Evolutionary conservation across 305 asterid genomes (phyloP), one percentile per base, ranked within the genome.

Genomic region (Ilex paraguariensis): DNA sequence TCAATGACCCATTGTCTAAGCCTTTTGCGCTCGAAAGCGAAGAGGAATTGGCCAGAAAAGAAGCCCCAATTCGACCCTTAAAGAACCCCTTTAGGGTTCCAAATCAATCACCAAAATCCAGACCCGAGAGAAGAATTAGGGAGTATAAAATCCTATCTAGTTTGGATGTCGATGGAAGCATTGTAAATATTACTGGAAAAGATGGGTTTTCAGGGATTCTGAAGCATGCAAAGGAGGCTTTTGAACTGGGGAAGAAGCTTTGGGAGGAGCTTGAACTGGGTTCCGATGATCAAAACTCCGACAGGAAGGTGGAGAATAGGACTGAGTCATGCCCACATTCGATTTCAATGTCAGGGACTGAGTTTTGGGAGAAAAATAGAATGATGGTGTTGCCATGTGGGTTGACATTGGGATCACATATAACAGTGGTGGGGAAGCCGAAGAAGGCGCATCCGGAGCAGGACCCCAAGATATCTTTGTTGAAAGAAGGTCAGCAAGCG

Each of bases 331-430:
- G 97, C 79, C 96, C 90, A 5, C 83, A 83, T 72, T 86, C 97
- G 17, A 66, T 90, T 55, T 64, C 84, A 11, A 68, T 77, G 8
- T 61, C 83, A 0, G 95, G 95, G 56, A 80, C 61, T 11, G 82
- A 82, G 16, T 90, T 90, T 44, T 55, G 69, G 54, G 79, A 59
- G 53, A 84, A 86, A 51, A 79, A 81, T 65, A 69, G 64, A 50
- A 49, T 92, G 69, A 73, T 90, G 82, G 83, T 84, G 66, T 66
- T 92, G 76, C 97, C 98, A 2, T 92, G 98, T 71, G 98, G 98
- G 65, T 71, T 92, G 69, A 87, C 95, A 4, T 68, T 92, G 57
- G 98, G 97, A 32, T 92, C 98, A 3, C 95, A 85, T 68, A 66
- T 92, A 14, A 85, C 97, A 6, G 79, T 92, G 40, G 93, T 92